Base-by-base conservation (phyloP, 2,329 filamentous ascomycete genomes). In the Trichoderma oligosporum region DNA sequence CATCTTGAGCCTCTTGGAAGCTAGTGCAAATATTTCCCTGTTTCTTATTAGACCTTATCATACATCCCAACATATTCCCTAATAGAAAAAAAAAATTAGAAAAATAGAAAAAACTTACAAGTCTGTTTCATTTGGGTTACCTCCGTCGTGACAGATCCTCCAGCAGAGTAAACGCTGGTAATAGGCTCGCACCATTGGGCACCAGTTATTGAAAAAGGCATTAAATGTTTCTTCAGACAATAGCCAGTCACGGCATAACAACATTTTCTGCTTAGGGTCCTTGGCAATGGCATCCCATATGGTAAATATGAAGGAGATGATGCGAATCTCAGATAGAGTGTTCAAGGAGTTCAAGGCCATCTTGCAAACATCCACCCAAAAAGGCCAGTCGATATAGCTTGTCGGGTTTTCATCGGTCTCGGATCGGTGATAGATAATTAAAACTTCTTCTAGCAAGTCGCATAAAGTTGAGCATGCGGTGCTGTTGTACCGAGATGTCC, bases 171-270 rank as follows among this genome's bases (percentile, higher is more conserved):
- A 75, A 45, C 92, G 89, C 82, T 96, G 94, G 69, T 87, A 97
- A 71, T 96, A 97, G 12, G 91, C 88, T 60, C 92, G 83, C 20
- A 96, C 90, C 92, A 96, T 96, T 0, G 92, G 91, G 67, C 90
- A 96, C 91, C 92, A 96, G 67, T 96, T 91, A 67, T 88, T 93
- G 74, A 96, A 97, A 60, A 91, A 85, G 60, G 83, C 84, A 67
- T 89, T 84, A 69, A 96, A 96, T 2, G 87, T 82, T 24, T 85
- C 79, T 54, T 88, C 85, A 6, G 85, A 81, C 11, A 97, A 75
- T 36, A 97, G 74, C 77, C 94, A 92, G 20, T 85, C 83, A 25
- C 88, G 66, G 68, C 89, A 95, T 16, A 96, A 69, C 12, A 80
- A 75, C 57, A 82, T 78, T 71, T 93, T 95, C 48, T 88, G 82